Base-by-base conservation (phyloP, 208 protist genomes). In the Leishmania tropica region DNA sequence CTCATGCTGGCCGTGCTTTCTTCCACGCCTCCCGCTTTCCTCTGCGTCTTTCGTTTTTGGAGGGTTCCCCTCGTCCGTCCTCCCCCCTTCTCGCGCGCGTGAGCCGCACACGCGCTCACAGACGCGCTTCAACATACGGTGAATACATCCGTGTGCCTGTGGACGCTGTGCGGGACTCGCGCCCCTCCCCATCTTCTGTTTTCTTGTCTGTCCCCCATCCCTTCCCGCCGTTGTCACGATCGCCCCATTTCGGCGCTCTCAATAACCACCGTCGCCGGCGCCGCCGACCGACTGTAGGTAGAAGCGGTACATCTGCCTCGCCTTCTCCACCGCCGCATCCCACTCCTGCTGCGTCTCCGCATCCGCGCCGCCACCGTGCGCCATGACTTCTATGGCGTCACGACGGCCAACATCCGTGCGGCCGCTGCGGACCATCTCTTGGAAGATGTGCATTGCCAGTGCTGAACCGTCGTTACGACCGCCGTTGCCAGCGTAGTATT, bases 251-350 rank as follows among this genome's bases (percentile, higher is more conserved):
- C 7, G 15, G 0, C 13, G 3, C 19, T 58, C 2, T 71, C 42
- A 79, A 5, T 31, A 79, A 11, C 19, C 24, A n/a, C 65, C 56
- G 8, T 73, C 71, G 24, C 53, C 82, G 2, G 19, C 10, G 1
- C 5, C 54, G 4, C 73, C 54, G 4, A 83, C 21, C 1, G 82
- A 81, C 42, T 83, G 78, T 13, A 83, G 80, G 53, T 93, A 95
- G 67, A 90, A 92, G 53, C 51, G 48, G 67, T 89, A 94, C 92
- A 96, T 96, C 73, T 85, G 48, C 42, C 73, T 79, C 1, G 92
- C 92, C 81, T 86, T 76, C 45, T 68, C 54, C 79, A 90, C 84
- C 35, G 88, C 87, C 19, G 75, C 81, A 21, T 89, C 81, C 90
- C 90, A 94, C 73, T 93, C 85, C 31, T 64, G 70, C 71, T 87